These are phyloP conservation scores for Komagataella phaffii DNA, from an alignment of 805 yeast species.

Conservation along the genomic window DNA sequence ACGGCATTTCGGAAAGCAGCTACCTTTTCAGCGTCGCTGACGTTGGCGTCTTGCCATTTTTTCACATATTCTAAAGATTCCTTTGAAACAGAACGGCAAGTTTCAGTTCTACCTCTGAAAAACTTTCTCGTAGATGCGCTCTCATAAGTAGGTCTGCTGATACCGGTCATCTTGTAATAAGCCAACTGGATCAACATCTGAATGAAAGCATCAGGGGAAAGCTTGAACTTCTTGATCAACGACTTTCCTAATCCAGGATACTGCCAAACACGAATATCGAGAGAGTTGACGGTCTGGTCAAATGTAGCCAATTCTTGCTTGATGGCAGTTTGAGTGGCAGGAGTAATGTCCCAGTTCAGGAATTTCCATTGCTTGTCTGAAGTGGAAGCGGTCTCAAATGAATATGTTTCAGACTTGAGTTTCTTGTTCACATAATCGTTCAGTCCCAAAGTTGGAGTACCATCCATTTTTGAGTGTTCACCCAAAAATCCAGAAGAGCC, in stretches of 20 bases:
- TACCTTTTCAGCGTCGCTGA: slow-evolving; percentile 42
- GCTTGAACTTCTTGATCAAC: slow-evolving; percentile 69
- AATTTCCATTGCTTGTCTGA: slow-evolving; percentile 11
- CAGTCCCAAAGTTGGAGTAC: slow-evolving; percentile 84
- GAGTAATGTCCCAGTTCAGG: slow-evolving; percentile 46
- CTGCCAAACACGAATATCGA: slow-evolving; percentile 69
- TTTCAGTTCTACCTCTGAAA: slow-evolving; percentile 87
- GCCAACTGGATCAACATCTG: slow-evolving; percentile 90
- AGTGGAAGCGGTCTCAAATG: slow-evolving; percentile 6
- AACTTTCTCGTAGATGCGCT: slow-evolving; percentile 89
- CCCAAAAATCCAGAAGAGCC: slow-evolving; percentile 89
- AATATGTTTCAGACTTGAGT: slow-evolving; percentile 24
- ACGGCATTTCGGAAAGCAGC: slow-evolving; percentile 60
- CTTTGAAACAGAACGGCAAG: slow-evolving; percentile 71
- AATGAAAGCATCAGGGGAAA: slow-evolving; percentile 86
- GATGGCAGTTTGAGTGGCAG: slow-evolving; percentile 36
- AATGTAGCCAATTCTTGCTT: slow-evolving; percentile 43
- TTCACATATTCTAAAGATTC: slow-evolving; percentile 61
- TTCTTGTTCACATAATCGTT: slow-evolving; percentile 61
- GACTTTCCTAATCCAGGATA: slow-evolving; percentile 79
- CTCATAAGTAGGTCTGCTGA: slow-evolving; percentile 83
- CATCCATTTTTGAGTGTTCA: slow-evolving; percentile 97
- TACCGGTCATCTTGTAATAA: slow-evolving; percentile 71
- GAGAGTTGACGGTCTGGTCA: slow-evolving; percentile 36
- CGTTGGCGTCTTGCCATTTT: slow-evolving; percentile 50